These are phyloP conservation scores for Pythium brachiatum DNA, from an alignment of 352 stramenopile genomes.

Conservation along the genomic window DNA sequence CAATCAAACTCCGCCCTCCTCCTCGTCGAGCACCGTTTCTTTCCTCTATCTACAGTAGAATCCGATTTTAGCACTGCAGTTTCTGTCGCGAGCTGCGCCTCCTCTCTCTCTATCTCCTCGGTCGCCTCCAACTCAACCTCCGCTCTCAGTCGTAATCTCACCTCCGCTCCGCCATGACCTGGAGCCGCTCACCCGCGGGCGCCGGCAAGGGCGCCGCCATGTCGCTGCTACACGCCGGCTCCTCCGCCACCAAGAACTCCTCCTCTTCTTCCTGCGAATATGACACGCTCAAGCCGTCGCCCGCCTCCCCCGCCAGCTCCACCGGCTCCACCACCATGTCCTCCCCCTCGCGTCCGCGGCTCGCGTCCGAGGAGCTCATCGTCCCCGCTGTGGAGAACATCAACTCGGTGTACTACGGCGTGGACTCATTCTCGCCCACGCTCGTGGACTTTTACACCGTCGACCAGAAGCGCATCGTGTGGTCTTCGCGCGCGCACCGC, in stretches of 20 bases:
- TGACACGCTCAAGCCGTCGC: conserved; percentile 17
- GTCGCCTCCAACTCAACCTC: background rate
- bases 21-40: too few species aligned
- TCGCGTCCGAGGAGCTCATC: conserved; percentile 81
- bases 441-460: conserved; percentile 85
- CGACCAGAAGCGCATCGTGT: conserved; percentile 85
- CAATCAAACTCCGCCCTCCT: background rate
- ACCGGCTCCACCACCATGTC: conserved; percentile 22
- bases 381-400: conserved; percentile 65
- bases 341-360: conserved; percentile 31
- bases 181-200: conserved; percentile 4
- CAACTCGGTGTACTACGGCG: conserved; percentile 85
- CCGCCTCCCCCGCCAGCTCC: conserved; percentile 22
- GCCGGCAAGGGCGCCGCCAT: conserved; percentile 17
- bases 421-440: conserved; percentile 83
- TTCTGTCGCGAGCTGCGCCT: background rate
- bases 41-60: too few species aligned
- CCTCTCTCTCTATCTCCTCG: background rate
- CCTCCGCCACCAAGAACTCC: background rate
- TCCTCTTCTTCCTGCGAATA: background rate
- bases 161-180: conserved; percentile 16
- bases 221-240: conserved; percentile 42
- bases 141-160: conserved; percentile 1
- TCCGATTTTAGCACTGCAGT: background rate
- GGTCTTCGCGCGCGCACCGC: conserved; percentile 80